A percentile compares a stretch with the other conserved stretches of the same genome.
These are phyloP conservation scores for Suillus clintonianus DNA, from an alignment of 768 basidiomycete species.

Conservation along the genomic window DNA sequence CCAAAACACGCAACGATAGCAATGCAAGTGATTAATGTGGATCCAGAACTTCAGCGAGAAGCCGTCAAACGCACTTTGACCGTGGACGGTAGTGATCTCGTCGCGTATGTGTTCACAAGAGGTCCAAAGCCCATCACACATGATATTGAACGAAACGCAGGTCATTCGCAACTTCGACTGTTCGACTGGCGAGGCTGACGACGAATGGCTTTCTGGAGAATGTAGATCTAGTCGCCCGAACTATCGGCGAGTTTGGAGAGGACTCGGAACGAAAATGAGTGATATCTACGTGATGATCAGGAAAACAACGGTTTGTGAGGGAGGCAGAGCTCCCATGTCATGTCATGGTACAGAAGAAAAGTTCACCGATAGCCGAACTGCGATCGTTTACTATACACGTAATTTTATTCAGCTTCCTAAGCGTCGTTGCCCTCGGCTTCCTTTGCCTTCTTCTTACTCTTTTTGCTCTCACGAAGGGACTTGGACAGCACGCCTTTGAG, in stretches of 20 bases:
- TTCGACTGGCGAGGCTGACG: slow-evolving; percentile 82
- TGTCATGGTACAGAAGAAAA: slow-evolving; percentile 14
- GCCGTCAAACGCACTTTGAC: slow-evolving; percentile 74
- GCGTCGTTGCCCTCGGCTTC: slow-evolving; percentile 41
- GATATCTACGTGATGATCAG: not conserved
- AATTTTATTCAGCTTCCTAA: not conserved
- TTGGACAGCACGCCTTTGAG: slow-evolving; percentile 77
- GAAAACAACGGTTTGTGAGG: slow-evolving; percentile 11
- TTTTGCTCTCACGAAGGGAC: slow-evolving; percentile 86
- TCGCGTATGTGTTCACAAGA: slow-evolving; percentile 60
- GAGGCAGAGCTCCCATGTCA: slow-evolving; percentile 8
- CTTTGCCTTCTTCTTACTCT: slow-evolving; percentile 84
- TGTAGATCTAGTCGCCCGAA: slow-evolving; percentile 81
- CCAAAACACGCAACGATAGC: slow-evolving; percentile 78
- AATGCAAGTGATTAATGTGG: slow-evolving; percentile 83
- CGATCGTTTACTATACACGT: slow-evolving; percentile 6
- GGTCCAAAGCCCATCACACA: not conserved
- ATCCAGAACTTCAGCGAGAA: slow-evolving; percentile 79
- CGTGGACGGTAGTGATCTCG: slow-evolving; percentile 66
- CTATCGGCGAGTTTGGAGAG: slow-evolving; percentile 77
- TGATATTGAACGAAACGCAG: slow-evolving; percentile 36
- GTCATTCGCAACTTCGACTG: slow-evolving; percentile 74
- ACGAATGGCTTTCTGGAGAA: slow-evolving; percentile 90
- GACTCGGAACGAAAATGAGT: slow-evolving; percentile 45
- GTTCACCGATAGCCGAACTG: slow-evolving; percentile 16